phyloP scores from a whole-genome alignment of 306 rosid genomes.

The Trifolium fragiferum region DNA sequence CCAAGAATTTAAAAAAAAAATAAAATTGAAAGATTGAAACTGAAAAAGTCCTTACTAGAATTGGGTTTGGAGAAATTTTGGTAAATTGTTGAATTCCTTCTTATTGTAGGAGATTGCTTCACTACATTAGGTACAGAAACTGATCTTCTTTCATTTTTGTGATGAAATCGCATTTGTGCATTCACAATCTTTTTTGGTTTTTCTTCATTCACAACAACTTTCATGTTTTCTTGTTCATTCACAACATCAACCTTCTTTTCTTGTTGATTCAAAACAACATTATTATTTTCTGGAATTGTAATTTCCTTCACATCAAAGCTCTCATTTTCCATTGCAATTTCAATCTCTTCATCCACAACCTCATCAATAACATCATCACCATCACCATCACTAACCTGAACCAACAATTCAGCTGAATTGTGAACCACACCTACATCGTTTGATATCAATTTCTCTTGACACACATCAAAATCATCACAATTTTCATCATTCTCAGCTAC shows the following conservation, averaged over 20 bases:
- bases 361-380: conserved; percentile 20
- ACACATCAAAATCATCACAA: conserved; percentile 57
- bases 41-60: conserved; percentile 49
- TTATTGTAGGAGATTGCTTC: conserved; percentile 53
- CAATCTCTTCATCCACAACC: conserved; percentile 40
- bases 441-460: conserved; percentile 61
- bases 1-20: not conserved
- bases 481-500: conserved; percentile 55
- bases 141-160: conserved; percentile 47
- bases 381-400: conserved; percentile 27
- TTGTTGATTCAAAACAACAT: conserved; percentile 28
- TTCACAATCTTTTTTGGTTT: conserved; percentile 42
- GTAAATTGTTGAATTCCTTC: conserved; percentile 50
- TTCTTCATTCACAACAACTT: conserved; percentile 31
- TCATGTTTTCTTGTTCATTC: too few relatives aligned
- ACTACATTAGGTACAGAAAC: conserved; percentile 42
- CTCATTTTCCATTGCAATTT: conserved; percentile 45
- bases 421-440: conserved; percentile 37
- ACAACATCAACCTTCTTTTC: conserved; percentile 46
- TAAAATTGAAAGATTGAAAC: conserved; percentile 2
- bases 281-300: conserved; percentile 40
- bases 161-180: conserved; percentile 48
- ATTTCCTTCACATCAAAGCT: conserved; percentile 73
- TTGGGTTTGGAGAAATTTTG: conserved; percentile 47
- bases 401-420: conserved; percentile 44